A percentile compares a stretch with the other conserved stretches of the same genome.
Conservation (phyloP, 1,284 basidiomycete species). For the Heliocybe sulcata region DNA sequence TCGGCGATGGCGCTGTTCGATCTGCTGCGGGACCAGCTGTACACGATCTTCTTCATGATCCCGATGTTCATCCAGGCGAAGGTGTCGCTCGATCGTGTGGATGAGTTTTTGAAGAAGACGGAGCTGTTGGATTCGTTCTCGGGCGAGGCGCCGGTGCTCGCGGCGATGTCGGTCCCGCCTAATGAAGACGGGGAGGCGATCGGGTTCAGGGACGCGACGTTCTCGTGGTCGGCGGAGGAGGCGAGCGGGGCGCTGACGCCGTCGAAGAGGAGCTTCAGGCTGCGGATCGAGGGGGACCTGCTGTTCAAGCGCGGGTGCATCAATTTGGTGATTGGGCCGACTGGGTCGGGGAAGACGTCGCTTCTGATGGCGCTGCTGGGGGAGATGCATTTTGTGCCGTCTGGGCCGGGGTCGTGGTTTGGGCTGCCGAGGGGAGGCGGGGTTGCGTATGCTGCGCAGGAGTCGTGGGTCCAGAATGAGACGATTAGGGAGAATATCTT, state of each 20-base stretch:
- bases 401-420: constrained; percentile 49
- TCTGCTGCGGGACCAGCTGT: constrained; percentile 25
- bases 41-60: constrained; percentile 22
- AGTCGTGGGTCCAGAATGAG: constrained; percentile 67
- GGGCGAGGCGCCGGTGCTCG: constrained; percentile 8
- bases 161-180: constrained; percentile 12
- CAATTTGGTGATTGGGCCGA: constrained; percentile 61
- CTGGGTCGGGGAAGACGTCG: constrained; percentile 45
- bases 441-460: constrained; percentile 71
- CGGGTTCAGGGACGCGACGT: constrained; percentile 33
- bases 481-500: constrained; percentile 40
- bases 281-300: constrained; percentile 44
- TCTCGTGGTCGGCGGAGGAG: constrained; percentile 29
- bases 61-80: constrained; percentile 29
- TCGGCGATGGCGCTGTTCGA: constrained; percentile 33
- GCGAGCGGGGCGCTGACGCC: constrained; percentile 19
- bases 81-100: constrained; percentile 40
- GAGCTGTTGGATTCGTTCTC: constrained; percentile 42
- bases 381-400: constrained; percentile 56
- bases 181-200: constrained; percentile 19
- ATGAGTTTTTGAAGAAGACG: constrained; percentile 39
- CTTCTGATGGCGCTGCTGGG: constrained; percentile 51
- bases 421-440: constrained; percentile 61
- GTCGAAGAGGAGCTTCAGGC: constrained; percentile 32
- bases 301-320: constrained; percentile 50